phyloP scores from a whole-genome alignment of 768 basidiomycete species.

The Glaciozyma martinii region DNA sequence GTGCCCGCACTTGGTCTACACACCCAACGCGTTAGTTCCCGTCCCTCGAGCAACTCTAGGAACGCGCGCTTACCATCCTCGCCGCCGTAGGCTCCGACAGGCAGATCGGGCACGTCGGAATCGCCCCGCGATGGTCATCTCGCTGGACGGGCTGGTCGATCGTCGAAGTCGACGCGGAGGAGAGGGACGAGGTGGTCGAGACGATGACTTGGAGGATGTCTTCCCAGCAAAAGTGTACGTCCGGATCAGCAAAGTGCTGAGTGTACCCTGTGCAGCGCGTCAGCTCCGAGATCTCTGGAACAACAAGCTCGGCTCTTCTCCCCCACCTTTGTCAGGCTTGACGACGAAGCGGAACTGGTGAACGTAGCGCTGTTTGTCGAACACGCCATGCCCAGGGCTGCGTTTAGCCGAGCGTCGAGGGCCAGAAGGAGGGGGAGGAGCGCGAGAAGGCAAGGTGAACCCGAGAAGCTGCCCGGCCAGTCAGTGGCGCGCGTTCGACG shows the following conservation, averaged over 20 bases:
- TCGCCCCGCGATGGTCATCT: constrained; percentile 38
- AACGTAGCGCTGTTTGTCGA: constrained; percentile 19
- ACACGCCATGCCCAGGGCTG: constrained; percentile 41
- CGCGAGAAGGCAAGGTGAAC: constrained; percentile 79
- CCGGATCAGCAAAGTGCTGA: constrained; percentile 85
- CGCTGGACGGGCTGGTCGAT: constrained; percentile 21
- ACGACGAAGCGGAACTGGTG: constrained; percentile 27
- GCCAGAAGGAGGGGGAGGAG: constrained; percentile 51
- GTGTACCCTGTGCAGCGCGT: constrained; percentile 53
- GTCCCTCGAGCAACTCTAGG: too few species aligned
- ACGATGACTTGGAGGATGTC: constrained; percentile 92
- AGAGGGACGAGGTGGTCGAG: constrained; percentile 60
- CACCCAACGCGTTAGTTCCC: neutral
- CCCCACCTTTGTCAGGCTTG: constrained; percentile 19
- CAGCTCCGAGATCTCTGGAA: neutral
- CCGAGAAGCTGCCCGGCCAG: constrained; percentile 60
- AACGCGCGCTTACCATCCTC: constrained; percentile 41
- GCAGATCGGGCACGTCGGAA: constrained; percentile 75
- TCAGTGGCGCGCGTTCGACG: neutral
- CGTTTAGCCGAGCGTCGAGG: constrained; percentile 55
- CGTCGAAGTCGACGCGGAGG: constrained; percentile 48
- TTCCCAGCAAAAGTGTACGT: constrained; percentile 59
- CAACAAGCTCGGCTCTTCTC: constrained; percentile 1
- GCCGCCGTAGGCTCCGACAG: constrained; percentile 80
- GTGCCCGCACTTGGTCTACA: constrained; percentile 45